Percentiles rank a stretch among this genome's conserved stretches.
These are phyloP conservation scores for Pseudomicrostroma phylloplanum DNA, from an alignment of 1,284 basidiomycete genomes.

Conservation along the genomic window DNA sequence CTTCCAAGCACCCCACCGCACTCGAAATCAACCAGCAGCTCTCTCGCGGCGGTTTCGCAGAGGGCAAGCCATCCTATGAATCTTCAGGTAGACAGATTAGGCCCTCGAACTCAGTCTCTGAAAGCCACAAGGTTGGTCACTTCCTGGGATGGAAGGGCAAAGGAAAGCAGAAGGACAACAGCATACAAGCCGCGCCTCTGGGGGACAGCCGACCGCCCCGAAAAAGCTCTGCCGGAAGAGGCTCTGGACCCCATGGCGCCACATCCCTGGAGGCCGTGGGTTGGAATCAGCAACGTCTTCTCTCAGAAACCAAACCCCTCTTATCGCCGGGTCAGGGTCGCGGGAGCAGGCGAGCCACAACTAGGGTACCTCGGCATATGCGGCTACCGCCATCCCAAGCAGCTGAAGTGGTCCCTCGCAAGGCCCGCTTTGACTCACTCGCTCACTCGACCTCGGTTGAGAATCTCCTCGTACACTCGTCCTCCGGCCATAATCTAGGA, in stretches of 20 bases:
- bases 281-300: background rate
- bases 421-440: background rate
- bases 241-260: background rate
- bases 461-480: background rate
- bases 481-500: background rate
- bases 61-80: background rate
- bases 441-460: background rate
- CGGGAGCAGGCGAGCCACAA: background rate
- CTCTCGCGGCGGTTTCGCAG: background rate
- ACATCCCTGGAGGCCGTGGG: background rate
- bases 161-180: conserved; percentile 1
- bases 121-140: background rate
- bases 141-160: conserved; percentile 3
- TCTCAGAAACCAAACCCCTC: background rate
- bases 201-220: background rate
- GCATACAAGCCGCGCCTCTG: no score
- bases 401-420: background rate
- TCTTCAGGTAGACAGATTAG: background rate
- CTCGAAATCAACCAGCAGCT: background rate
- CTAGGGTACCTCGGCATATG: background rate
- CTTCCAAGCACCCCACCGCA: background rate
- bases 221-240: background rate
- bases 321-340: background rate
- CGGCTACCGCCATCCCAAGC: background rate
- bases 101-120: background rate